Conservation (phyloP, 768 basidiomycete species). For the Candolleomyces eurysporus region DNA sequence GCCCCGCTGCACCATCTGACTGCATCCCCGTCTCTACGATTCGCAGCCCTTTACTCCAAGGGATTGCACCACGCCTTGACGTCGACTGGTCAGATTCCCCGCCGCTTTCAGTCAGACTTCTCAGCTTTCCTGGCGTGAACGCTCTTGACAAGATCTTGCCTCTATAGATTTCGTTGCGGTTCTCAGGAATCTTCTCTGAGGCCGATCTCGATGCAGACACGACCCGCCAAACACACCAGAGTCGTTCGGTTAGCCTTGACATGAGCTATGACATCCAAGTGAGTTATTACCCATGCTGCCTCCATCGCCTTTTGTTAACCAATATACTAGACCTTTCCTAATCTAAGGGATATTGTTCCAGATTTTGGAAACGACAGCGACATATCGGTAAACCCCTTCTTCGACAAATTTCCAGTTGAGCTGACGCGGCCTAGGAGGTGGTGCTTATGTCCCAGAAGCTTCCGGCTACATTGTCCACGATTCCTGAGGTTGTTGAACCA, state of each 20-base stretch:
- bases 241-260: constrained; percentile 15
- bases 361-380: constrained; percentile 47
- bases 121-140: neutral
- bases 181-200: constrained; percentile 5
- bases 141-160: neutral
- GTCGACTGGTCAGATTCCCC: constrained; percentile 10
- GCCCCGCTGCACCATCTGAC: no score
- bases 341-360: constrained; percentile 40
- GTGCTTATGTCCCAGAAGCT: constrained; percentile 43
- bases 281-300: neutral
- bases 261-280: constrained; percentile 45
- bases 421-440: constrained; percentile 39
- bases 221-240: constrained; percentile 4
- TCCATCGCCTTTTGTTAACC: neutral
- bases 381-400: constrained; percentile 38
- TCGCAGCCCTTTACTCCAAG: neutral
- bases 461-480: constrained; percentile 27
- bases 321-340: constrained; percentile 33
- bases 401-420: neutral
- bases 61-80: constrained; percentile 6
- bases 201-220: neutral
- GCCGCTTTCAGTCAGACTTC: neutral
- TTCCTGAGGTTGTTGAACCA: constrained; percentile 27
- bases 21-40: neutral
- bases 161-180: neutral